Evolutionary conservation across 495 filamentous ascomycete genomes (phyloP).

Genomic region (Podospora australis): DNA sequence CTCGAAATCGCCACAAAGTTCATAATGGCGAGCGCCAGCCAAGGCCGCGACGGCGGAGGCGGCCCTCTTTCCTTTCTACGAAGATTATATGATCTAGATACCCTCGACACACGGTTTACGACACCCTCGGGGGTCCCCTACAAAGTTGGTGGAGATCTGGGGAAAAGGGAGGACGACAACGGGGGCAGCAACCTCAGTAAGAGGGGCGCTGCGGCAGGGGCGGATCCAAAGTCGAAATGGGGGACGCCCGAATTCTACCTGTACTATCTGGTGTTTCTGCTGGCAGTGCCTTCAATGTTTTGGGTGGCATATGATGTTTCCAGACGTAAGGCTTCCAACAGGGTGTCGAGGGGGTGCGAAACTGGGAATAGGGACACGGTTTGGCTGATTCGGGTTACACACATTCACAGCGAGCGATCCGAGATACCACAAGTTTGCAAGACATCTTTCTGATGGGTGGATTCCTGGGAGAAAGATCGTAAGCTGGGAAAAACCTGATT

Average conservation of each 20-base stretch:
- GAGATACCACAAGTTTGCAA: conserved; percentile 67
- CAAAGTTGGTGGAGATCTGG: conserved; percentile 38
- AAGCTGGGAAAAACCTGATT: conserved; percentile 36
- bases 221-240: conserved; percentile 61
- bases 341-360: too few relatives aligned
- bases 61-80: conserved; percentile 27
- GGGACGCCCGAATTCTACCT: conserved; percentile 76
- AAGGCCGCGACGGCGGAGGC: conserved; percentile 1
- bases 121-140: conserved; percentile 62
- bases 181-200: too few relatives aligned
- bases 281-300: conserved; percentile 81
- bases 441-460: conserved; percentile 75
- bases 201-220: too few relatives aligned
- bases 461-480: conserved; percentile 90
- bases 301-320: conserved; percentile 80
- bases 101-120: conserved; percentile 87
- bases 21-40: conserved; percentile 15
- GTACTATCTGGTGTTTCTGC: conserved; percentile 67
- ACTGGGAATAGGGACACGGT: too few relatives aligned
- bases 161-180: conserved; percentile 24
- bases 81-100: conserved; percentile 75
- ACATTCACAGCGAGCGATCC: conserved; percentile 64
- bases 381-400: too few relatives aligned
- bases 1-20: background rate
- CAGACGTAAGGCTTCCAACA: too few relatives aligned